Base-by-base conservation (phyloP, 2,329 filamentous ascomycete species). In the Diplodia scrobiculata region DNA sequence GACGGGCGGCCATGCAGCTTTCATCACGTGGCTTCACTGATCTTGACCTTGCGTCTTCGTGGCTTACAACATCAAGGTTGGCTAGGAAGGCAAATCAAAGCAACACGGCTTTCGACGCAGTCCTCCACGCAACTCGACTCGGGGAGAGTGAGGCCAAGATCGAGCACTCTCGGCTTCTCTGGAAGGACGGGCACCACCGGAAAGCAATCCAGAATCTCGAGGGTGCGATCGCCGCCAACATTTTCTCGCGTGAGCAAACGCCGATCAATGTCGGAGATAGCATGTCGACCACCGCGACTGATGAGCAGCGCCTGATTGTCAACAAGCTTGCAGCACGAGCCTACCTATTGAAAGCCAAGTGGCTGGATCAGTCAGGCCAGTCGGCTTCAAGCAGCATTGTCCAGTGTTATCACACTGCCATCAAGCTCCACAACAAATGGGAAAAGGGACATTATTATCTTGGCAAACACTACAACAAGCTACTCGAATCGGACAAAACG, bases 401-500 rank as follows among this genome's bases (percentile, higher is more conserved):
- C 53, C 84, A 88, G 64, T 91, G 91, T 73, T 99, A 97, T 72
- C 89, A 92, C 68, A 86, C 90, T 70, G 93, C 93, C 0, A 86
- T 90, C n/a, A 88, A 85, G 73, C 87, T 86, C 2, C 80, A 76
- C 69, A 79, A 82, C 5, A 87, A 87, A 62, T 99, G 94, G 93
- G 95, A 99, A 75, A 98, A 97, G 77, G 93, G 92, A 0, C 94
- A 98, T 75, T 99, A 98, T 76, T 97, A 97, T 76, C 85, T 99
- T 10, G 95, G 95, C 5, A 92, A 94, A 54, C 92, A 98, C 78
- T 99, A 99, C 83, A 96, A 97, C 76, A 99, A 97, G 77, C 85
- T 98, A 3, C 82, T 97, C 2, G 94, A 98, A 72, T 91, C 92
- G 0, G 92, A 98, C 76, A 93, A 92, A 76, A 82, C 85, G 1